Conservation (phyloP, 2,329 filamentous ascomycete genomes). For the Paraconiothyrium brasiliense region DNA sequence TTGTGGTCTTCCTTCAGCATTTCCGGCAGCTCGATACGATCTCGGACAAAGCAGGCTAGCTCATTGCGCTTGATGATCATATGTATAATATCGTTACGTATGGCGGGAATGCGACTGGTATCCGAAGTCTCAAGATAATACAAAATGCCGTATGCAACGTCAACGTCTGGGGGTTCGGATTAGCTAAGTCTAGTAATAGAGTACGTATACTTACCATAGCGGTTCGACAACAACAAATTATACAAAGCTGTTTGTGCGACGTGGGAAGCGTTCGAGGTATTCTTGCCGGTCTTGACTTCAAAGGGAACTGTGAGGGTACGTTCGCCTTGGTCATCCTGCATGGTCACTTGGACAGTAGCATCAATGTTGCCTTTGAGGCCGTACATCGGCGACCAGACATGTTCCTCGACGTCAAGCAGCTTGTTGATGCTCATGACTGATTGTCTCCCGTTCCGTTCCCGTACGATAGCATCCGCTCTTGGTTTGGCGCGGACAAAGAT, state of each 20-base stretch:
- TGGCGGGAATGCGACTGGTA: constrained; percentile 82
- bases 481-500: constrained; percentile 79
- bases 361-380: constrained; percentile 98
- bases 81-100: constrained; percentile 88
- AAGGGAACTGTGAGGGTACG: constrained; percentile 86
- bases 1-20: constrained; percentile 85
- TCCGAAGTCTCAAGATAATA: constrained; percentile 95
- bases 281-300: constrained; percentile 93
- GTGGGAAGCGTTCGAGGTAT: constrained; percentile 78
- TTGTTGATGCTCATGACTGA: constrained; percentile 89
- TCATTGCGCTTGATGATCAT: constrained; percentile 98
- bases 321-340: constrained; percentile 73
- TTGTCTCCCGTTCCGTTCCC: constrained; percentile 79
- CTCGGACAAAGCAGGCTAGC: constrained; percentile 83
- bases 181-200: constrained; percentile 18
- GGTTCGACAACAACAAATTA: constrained; percentile 88
- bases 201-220: constrained; percentile 69
- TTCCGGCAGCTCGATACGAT: constrained; percentile 81
- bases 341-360: constrained; percentile 88
- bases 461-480: constrained; percentile 76
- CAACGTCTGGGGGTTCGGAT: constrained; percentile 68
- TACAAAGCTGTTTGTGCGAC: constrained; percentile 95
- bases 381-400: constrained; percentile 98
- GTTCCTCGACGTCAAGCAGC: constrained; percentile 94
- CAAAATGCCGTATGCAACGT: constrained; percentile 87